A percentile compares a stretch with the other conserved stretches of the same genome.
Conservation (phyloP, 805 yeast species). For the Nakazawaea molendinolei region DNA sequence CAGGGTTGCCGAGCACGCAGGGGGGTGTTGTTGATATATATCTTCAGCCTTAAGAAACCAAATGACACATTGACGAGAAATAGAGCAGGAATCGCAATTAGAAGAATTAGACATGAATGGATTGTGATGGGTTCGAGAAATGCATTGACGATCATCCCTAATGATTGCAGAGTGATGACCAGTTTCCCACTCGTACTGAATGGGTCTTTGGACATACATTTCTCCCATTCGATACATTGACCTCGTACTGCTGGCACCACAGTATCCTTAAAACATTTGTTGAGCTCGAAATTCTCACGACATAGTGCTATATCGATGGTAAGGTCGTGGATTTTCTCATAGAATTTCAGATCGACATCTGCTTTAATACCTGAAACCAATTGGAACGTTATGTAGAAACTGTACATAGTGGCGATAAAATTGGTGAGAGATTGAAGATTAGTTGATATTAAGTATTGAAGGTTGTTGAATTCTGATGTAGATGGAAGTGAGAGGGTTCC, state of each 20-base stretch:
- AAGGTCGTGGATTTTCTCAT: constrained; percentile 37
- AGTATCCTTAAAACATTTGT: constrained; percentile 49
- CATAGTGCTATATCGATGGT: constrained; percentile 50
- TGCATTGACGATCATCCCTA: constrained; percentile 57
- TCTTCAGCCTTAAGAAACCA: constrained; percentile 10
- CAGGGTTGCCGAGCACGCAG: too few species aligned
- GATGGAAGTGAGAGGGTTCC: constrained; percentile 33
- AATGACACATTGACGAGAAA: constrained; percentile 45
- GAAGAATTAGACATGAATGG: constrained; percentile 44
- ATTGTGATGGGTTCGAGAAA: constrained; percentile 63
- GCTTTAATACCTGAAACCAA: constrained; percentile 42
- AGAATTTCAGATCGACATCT: constrained; percentile 49
- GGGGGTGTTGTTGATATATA: constrained; percentile 5
- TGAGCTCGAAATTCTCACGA: constrained; percentile 41
- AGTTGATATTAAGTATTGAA: constrained; percentile 53
- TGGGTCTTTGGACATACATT: constrained; percentile 59
- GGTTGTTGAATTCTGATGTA: constrained; percentile 49
- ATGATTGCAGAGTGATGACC: constrained; percentile 50
- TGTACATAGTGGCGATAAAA: constrained; percentile 36
- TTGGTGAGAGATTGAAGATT: constrained; percentile 54
- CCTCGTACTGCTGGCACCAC: constrained; percentile 53
- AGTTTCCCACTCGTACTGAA: constrained; percentile 21
- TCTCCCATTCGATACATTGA: constrained; percentile 55
- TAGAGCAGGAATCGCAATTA: constrained; percentile 35
- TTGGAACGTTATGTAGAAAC: constrained; percentile 34